These are phyloP conservation scores for Massospora cicadina DNA, from an alignment of 371 early-diverging fungal species.

Conservation along the genomic window DNA sequence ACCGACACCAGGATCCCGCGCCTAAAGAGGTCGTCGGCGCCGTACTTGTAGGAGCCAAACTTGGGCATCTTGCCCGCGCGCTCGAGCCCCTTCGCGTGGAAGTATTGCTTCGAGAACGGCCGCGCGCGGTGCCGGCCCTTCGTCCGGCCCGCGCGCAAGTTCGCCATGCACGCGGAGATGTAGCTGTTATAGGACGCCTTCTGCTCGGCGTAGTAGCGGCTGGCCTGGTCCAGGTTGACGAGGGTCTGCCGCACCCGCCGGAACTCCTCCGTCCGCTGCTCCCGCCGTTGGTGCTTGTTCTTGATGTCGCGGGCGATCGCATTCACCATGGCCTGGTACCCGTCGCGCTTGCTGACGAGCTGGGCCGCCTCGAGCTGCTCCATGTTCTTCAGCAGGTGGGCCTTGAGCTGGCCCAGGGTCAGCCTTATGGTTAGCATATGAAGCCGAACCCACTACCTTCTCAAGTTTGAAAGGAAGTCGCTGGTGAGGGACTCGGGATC, in stretches of 20 bases:
- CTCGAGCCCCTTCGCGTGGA: conserved; percentile 70
- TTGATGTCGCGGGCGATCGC: conserved; percentile 83
- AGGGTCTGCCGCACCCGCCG: conserved; percentile 56
- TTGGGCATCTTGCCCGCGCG: conserved; percentile 73
- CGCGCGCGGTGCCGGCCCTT: conserved; percentile 50
- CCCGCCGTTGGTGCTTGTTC: conserved; percentile 72
- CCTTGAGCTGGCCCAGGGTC: conserved; percentile 6
- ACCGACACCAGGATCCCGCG: conserved; percentile 82
- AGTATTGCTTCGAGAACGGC: conserved; percentile 85
- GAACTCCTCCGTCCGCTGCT: conserved; percentile 55
- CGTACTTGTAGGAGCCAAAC: conserved; percentile 96
- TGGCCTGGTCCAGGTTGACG: conserved; percentile 59
- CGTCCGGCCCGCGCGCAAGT: conserved; percentile 62
- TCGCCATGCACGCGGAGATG: conserved; percentile 68
- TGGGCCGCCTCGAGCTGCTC: conserved; percentile 47
- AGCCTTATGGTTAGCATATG: background rate
- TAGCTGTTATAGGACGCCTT: conserved; percentile 76
- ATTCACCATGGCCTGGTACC: conserved; percentile 80
- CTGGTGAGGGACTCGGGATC: conserved; percentile 13
- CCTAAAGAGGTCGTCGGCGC: conserved; percentile 75
- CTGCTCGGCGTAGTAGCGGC: conserved; percentile 61
- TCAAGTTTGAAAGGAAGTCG: conserved; percentile 12
- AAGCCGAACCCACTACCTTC: background rate
- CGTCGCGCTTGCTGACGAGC: conserved; percentile 26
- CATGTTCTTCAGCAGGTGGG: conserved; percentile 38